A percentile compares a stretch with the other conserved stretches of the same genome.
Evolutionary conservation across 441 rosid species (phyloP).

Genomic region (Eutrema salsugineum): DNA sequence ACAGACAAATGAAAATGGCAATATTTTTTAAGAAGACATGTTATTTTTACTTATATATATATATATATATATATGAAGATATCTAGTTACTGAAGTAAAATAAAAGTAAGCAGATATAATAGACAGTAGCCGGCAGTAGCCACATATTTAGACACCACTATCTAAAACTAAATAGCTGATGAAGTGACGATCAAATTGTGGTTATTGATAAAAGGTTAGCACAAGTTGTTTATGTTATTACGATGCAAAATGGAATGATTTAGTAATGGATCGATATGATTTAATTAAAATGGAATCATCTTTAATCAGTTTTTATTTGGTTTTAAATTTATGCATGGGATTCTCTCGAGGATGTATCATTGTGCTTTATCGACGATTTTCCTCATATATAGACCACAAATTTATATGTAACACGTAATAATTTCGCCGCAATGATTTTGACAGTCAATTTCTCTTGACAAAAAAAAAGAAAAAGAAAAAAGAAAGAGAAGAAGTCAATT

Average conservation of each 20-base stretch:
- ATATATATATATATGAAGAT: background rate
- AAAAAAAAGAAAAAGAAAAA: background rate
- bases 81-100: background rate
- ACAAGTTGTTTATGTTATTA: background rate
- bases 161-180: background rate
- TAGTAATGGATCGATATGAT: background rate
- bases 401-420: constrained; percentile 7
- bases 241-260: background rate
- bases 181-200: background rate
- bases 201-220: background rate
- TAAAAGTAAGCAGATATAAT: background rate
- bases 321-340: constrained; percentile 24
- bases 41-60: background rate
- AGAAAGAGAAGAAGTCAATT: background rate
- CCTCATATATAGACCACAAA: background rate
- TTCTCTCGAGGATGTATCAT: constrained; percentile 29
- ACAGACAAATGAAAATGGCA: too few species aligned
- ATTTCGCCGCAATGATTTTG: constrained; percentile 20
- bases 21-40: too few species aligned
- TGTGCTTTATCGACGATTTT: constrained; percentile 1
- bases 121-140: background rate
- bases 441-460: constrained; percentile 11
- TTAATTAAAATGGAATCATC: background rate
- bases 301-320: background rate
- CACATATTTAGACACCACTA: background rate